Conservation (phyloP, 768 basidiomycete genomes). For the Boletus eberwhitei region DNA sequence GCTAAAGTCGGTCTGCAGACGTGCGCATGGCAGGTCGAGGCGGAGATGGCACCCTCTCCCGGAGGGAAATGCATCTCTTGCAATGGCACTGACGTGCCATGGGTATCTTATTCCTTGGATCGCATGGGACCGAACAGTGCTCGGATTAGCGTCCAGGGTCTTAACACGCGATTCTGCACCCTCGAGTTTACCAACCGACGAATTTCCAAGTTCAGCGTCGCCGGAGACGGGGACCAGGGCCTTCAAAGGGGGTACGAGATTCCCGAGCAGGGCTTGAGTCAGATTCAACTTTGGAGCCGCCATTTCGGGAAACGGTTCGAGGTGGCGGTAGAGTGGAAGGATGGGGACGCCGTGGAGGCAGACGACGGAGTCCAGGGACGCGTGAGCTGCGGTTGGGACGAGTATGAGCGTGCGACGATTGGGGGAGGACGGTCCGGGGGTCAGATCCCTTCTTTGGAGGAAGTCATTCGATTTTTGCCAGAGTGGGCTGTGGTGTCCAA, state of each 20-base stretch:
- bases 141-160: conserved; percentile 48
- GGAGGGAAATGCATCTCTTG: conserved; percentile 17
- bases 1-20: conserved; percentile 38
- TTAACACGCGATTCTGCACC: conserved; percentile 62
- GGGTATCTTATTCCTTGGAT: conserved; percentile 43
- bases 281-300: conserved; percentile 58
- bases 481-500: conserved; percentile 66
- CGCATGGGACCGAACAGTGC: conserved; percentile 45
- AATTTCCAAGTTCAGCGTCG: conserved; percentile 41
- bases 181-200: conserved; percentile 52
- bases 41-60: conserved; percentile 38
- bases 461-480: conserved; percentile 60
- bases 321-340: conserved; percentile 51
- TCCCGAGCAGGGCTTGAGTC: conserved; percentile 33
- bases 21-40: conserved; percentile 47
- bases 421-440: conserved; percentile 39
- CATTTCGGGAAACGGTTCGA: conserved; percentile 52
- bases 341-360: conserved; percentile 3
- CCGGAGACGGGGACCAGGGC: conserved; percentile 32
- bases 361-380: conserved; percentile 36
- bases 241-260: conserved; percentile 44
- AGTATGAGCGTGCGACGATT: conserved; percentile 56
- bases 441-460: conserved; percentile 69
- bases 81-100: conserved; percentile 19
- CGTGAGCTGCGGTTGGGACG: conserved; percentile 65